Percentiles rank a stretch among this genome's conserved stretches.
phyloP scores from a whole-genome alignment of 257 asterid species.

The Solanum pimpinellifolium region DNA sequence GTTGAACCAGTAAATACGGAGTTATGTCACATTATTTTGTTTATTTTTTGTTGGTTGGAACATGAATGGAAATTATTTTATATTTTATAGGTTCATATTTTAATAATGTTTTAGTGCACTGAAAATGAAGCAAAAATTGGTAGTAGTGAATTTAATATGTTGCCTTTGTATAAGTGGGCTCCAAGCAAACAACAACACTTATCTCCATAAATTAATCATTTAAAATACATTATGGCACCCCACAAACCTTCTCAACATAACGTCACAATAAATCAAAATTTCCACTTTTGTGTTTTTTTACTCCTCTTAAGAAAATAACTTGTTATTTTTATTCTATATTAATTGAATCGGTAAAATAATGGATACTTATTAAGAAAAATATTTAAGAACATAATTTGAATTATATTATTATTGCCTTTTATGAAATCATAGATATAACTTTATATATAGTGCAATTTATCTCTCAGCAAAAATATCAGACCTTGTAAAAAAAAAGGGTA shows the following conservation, averaged over 20 bases:
- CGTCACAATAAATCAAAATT: not conserved
- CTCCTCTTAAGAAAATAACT: too few species aligned
- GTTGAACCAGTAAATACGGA: not conserved
- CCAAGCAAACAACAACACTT: not conserved
- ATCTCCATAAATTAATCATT: not conserved
- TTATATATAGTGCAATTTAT: too few species aligned
- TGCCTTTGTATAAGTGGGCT: not conserved
- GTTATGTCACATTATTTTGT: not conserved
- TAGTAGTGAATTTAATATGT: not conserved
- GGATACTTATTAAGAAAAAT: too few species aligned
- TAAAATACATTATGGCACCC: not conserved
- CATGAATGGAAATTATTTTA: not conserved
- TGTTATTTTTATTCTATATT: too few species aligned
- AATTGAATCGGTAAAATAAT: too few species aligned
- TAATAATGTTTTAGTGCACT: not conserved
- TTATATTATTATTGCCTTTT: too few species aligned
- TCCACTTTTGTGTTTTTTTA: not conserved
- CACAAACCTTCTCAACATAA: not conserved
- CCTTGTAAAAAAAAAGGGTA: too few species aligned
- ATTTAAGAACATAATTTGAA: too few species aligned
- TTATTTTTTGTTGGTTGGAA: not conserved
- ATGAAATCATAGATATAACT: too few species aligned
- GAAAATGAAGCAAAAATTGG: not conserved
- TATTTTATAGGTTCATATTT: not conserved
- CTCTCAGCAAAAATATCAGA: too few species aligned